Conservation (phyloP, 2,329 filamentous ascomycete genomes). For the Chalaropsis thielavioides region DNA sequence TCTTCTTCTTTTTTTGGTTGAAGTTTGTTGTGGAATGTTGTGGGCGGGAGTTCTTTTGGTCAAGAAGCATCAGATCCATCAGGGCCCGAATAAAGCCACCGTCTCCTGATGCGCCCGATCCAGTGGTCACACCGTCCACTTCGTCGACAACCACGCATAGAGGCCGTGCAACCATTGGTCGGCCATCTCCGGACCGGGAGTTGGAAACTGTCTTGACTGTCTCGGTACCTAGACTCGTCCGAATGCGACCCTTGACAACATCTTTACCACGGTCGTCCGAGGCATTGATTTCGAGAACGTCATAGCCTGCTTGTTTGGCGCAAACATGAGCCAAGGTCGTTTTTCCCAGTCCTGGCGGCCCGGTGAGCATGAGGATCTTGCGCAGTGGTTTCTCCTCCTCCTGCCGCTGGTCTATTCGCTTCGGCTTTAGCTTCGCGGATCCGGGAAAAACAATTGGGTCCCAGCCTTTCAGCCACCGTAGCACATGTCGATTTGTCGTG, state of each 20-base stretch:
- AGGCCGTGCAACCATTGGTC: conserved; percentile 53
- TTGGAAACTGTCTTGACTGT: conserved; percentile 68
- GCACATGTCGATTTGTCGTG: conserved; percentile 73
- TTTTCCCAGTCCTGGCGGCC: conserved; percentile 86
- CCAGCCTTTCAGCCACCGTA: conserved; percentile 91
- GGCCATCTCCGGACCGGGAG: background rate
- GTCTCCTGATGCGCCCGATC: conserved; percentile 63
- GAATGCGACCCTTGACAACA: conserved; percentile 81
- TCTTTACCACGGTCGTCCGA: conserved; percentile 85
- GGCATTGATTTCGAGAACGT: conserved; percentile 93
- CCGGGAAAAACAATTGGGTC: conserved; percentile 84
- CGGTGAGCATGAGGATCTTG: conserved; percentile 81
- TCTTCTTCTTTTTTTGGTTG: conserved; percentile 48
- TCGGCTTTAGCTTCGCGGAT: conserved; percentile 43
- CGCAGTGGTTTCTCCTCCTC: conserved; percentile 59
- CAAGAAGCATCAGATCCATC: conserved; percentile 73
- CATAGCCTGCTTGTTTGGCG: conserved; percentile 86
- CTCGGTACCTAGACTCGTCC: conserved; percentile 84
- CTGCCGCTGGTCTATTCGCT: conserved; percentile 27
- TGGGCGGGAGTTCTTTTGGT: conserved; percentile 56
- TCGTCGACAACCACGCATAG: conserved; percentile 93
- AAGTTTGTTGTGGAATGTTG: conserved; percentile 18
- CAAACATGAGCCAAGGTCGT: conserved; percentile 94
- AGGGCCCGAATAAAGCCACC: conserved; percentile 91
- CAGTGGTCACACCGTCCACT: conserved; percentile 83